Percentiles rank a stretch among this genome's conserved stretches.
Evolutionary conservation across 257 asterid genomes (phyloP).

Genomic region (Plantago elongata): DNA sequence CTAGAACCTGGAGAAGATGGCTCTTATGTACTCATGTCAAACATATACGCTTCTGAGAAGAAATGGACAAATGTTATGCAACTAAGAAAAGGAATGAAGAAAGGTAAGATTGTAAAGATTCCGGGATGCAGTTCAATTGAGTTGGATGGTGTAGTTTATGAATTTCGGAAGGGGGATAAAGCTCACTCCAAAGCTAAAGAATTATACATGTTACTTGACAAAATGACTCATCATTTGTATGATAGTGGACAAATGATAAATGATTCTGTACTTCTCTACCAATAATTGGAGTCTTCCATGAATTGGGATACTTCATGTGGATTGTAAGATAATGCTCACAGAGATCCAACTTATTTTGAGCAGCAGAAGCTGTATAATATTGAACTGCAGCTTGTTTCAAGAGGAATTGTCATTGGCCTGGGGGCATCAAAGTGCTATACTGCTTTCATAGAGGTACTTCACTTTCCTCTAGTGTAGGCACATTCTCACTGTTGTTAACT

Average conservation of each 20-base stretch:
- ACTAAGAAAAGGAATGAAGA: constrained; percentile 3
- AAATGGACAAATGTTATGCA: neutral
- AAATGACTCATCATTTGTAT: neutral
- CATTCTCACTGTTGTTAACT: no score
- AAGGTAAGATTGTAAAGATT: neutral
- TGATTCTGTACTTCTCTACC: neutral
- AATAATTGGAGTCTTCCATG: neutral
- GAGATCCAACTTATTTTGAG: neutral
- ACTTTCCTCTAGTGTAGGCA: no score
- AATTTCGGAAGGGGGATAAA: constrained; percentile 6
- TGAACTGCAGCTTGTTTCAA: neutral
- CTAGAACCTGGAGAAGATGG: constrained; percentile 59
- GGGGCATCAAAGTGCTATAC: neutral
- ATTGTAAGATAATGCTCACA: neutral
- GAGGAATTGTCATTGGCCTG: neutral
- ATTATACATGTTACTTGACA: neutral
- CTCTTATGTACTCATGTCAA: constrained; percentile 42
- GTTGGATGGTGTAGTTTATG: constrained; percentile 10
- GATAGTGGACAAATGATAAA: constrained; percentile 1
- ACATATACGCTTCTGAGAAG: constrained; percentile 3
- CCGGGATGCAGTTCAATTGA: constrained; percentile 5
- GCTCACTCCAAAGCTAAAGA: constrained; percentile 2
- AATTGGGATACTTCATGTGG: neutral
- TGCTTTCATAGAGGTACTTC: neutral
- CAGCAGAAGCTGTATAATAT: neutral